Base-by-base conservation (phyloP, 768 basidiomycete genomes). In the Daedaleopsis nitida region DNA sequence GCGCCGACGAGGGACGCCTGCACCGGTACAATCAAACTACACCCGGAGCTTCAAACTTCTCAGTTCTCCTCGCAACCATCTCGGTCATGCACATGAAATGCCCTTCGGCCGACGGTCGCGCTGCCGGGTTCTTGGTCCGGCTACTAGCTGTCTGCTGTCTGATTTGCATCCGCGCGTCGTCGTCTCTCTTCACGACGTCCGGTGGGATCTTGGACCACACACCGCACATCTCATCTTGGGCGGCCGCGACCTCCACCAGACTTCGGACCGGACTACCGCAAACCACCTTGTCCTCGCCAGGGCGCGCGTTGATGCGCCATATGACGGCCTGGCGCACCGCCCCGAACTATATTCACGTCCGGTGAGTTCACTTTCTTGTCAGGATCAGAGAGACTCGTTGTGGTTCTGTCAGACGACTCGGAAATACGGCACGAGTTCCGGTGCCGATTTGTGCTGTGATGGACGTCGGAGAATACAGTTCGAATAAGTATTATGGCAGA, bases 101-200 rank as follows among this genome's bases (percentile, higher is more conserved):
- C n/a, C n/a, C 7, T 24, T 24, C 47, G 47, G 47, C 5, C 47
- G 9, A 34, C 34, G 49, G 23, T 10, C 23, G 48, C 39, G 55
- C 37, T 57, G 60, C 34, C 52, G 51, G 57, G 43, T 32, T 52
- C 24, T 52, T 57, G 55, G 49, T 62, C 60, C 60, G 60, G 55
- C 55, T 52, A 50, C 60, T 55, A 59, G 43, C 57, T 52, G 47
- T 45, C 44, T 48, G 7, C 32, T 19, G 37, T 23, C 58, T 54
- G 52, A 54, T 54, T 48, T 59, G 51, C 58, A 21, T 39, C 45
- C 52, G 52, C n/a, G 23, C 39, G 39, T 35, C 53, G 27, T 23
- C 55, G 12, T 14, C 14, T 23, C 49, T 24, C 27, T 35, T 27
- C 48, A 38, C 57, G 37, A 50, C 48, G 57, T 38, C 57, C 27